Conservation (phyloP, 345 rosid species). For the Leavenworthia alabamica region DNA sequence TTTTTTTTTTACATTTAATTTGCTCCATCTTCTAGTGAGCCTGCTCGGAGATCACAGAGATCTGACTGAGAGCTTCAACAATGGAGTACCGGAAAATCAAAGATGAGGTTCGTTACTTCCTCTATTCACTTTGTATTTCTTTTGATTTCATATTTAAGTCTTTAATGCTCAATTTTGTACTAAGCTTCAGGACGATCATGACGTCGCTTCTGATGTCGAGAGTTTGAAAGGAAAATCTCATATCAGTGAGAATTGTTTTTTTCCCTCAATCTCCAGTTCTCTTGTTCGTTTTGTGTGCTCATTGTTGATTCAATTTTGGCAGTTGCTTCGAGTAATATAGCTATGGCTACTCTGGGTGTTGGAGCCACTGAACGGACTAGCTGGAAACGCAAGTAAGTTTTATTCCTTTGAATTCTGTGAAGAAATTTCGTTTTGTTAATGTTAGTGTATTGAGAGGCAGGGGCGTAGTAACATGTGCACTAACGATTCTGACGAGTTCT, state of each 20-base stretch:
- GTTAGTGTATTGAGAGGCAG: conserved; percentile 28
- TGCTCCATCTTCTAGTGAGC: too few relatives aligned
- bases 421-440: too few relatives aligned
- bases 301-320: conserved; percentile 12
- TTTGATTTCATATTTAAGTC: not conserved
- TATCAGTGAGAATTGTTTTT: not conserved
- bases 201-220: conserved; percentile 25
- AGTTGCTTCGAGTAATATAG: conserved; percentile 39
- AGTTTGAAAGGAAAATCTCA: conserved; percentile 30
- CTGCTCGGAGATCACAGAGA: conserved; percentile 30
- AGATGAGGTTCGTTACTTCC: conserved; percentile 45
- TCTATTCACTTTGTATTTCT: not conserved
- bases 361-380: conserved; percentile 39
- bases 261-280: not conserved
- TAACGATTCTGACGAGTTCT: conserved; percentile 87
- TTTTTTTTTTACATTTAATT: not conserved
- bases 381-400: conserved; percentile 78
- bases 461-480: conserved; percentile 68
- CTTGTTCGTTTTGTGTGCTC: not conserved
- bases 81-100: conserved; percentile 84
- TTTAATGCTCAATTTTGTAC: not conserved
- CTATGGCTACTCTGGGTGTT: conserved; percentile 34
- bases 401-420: not conserved
- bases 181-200: conserved; percentile 27
- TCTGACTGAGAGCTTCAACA: conserved; percentile 30